Evolutionary conservation across 305 asterid species (phyloP), one percentile per base, ranked within the genome.

Genomic region (Fraxinus sp.): DNA sequence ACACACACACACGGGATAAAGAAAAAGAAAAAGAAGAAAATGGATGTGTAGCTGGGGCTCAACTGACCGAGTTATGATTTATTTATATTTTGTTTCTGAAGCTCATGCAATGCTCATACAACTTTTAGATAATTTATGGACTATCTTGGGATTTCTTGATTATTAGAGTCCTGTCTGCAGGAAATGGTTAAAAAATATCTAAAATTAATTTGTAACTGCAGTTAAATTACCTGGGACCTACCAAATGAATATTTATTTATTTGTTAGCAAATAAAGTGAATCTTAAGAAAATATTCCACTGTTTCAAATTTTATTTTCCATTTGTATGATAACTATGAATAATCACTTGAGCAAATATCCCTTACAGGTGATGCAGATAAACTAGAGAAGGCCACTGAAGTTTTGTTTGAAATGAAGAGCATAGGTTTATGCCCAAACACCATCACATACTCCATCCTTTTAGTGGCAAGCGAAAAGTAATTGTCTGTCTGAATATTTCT

Each of bases 401-500:
- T 86, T 80, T 90, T 94, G 89, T 87, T 82, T 83, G 97, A 93
- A 85, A 91, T 96, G 94, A 96, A 91, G 93, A 84, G 82, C 90
- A 83, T 76, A 49, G 93, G 92, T 71, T 81, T 94, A 85, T 72
- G 86, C 86, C 98, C 99, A 81, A 94, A 96, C 88, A 88, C 97
- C 87, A 89, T 94, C 86, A 96, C 98, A 78, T 96, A 96, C 89
- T 91, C 98, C 82, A 81, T 94, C 89, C 93, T 96, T 77, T 30
- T 90, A 82, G 98, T 92, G 88, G 98, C 98, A 46, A 89, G 94
- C 90, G 97, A 94, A 89, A 96, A 92, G 99, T 96, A 96, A 92
- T 88, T 83, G 78, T 89, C 86, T 84, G 79, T 36, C 81, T 80
- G 84, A 81, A 74, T 84, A 78, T 46, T 28, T 30, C 75, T 70